Base-by-base conservation (phyloP, 495 filamentous ascomycete genomes). In the Trypethelium eluteriae region DNA sequence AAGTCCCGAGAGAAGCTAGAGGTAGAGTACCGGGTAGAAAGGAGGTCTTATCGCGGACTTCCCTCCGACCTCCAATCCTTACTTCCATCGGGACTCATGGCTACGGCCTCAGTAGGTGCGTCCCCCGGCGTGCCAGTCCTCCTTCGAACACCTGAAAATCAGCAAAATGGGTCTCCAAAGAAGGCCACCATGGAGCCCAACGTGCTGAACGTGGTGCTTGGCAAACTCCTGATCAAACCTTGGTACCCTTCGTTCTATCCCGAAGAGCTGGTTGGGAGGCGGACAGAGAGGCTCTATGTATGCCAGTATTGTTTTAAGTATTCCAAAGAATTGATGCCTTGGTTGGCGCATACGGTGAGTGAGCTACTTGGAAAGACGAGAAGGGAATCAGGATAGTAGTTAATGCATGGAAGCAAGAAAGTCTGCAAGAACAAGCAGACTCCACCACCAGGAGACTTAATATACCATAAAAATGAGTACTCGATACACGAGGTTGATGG, bases 221-320 rank as follows among this genome's bases (percentile, higher is more conserved):
- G 79, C 9, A 72, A 76, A 36, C 70, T 80, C 32, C 74, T 75
- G 62, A 76, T 81, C 67, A 75, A 77, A 66, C 77, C 79, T 32
- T 79, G 77, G 76, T 81, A 80, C 67, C 75, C 78, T 44, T 77
- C 74, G 7, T 79, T 81, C 72, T 81, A 81, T 66, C 75, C 78
- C 25, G 77, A 78, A 64, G 76, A 78, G 63, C 69, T 80, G 34
- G 68, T 80, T 12, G 74, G 75, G 35, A 67, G 69, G 5, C 47
- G 69, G 63, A 67, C 70, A 9, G 85, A 87, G 59, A 78, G 85
- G 62, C 80, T 98, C 10, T 96, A 92, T 68, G 88, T 97, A 47
- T 98, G 94, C 73, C 90, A 88, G 50, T 89, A 85, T 82, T 98
- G 94, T 78, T 97, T 98, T 81, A 91, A 89, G 71, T 98, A 98